Base-by-base conservation (phyloP, 352 stramenopile species). In the Phytophthora pinifolia region DNA sequence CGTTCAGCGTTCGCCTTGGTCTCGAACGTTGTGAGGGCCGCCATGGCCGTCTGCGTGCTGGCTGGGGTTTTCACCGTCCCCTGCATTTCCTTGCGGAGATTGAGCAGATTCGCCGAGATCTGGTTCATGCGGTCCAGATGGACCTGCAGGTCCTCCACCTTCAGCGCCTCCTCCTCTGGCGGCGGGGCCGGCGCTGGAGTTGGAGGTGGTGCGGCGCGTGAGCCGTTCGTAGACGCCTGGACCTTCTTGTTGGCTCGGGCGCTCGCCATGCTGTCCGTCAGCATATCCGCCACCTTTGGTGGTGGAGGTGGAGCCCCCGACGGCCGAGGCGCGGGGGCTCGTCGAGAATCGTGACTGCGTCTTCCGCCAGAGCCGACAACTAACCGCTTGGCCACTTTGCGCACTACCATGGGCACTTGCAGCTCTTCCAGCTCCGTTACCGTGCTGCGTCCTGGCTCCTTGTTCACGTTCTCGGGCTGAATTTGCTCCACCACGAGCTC, bases 111-210 rank as follows among this genome's bases (percentile, higher is more conserved):
- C 33, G 75, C 67, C 15, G 80, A 87, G 42, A 90, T 88, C 58
- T 77, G 65, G 37, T 83, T 86, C 80, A 90, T 90, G 30, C 76
- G 78, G 46, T 90, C 76, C 14, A 90, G 38, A 70, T 90, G 80
- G 10, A 88, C 62, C 50, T 90, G 80, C 35, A 90, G 52, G 37
- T 87, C 74, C 8, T 79, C 69, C 10, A 90, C 49, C 48, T 90
- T 78, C 25, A 87, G 70, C n/a, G 46, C 51, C 7, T 76, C 69
- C 17, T 72, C 55, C 35, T 71, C 67, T 17, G 50, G 15, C 36
- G 45, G 34, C 7, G 49, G 20, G 3, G 36, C 12, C 49, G 38
- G 36, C 0, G 38, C 33, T 17, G 39, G 34, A 33, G 29, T 14
- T 36, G 39, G 50, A 36, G 64, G 54, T 15, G 59, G 45, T 22